Base-by-base conservation (phyloP, 2,329 filamentous ascomycete genomes). In the Aspergillus fischeri region DNA sequence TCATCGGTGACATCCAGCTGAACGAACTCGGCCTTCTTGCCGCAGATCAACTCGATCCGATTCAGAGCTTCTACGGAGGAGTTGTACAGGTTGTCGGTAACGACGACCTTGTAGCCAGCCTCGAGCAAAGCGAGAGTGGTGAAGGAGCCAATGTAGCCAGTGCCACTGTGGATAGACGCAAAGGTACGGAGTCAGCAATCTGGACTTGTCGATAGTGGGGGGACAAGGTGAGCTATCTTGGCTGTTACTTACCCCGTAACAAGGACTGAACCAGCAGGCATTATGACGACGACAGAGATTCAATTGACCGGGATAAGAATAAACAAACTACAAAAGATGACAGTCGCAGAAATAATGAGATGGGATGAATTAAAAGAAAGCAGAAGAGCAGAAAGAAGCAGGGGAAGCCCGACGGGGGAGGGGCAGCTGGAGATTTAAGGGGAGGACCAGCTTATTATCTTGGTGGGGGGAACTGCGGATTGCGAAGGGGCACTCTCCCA, bases 121-220 rank as follows among this genome's bases (percentile, higher is more conserved):
- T 97, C 84, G 66, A 99, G 90, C 27, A 99, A 90, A 54, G 92
- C 88, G 52, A 99, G 87, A 56, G 90, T 82, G 60, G 94, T 99
- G 83, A 97, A 97, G 52, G 93, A 97, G 75, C 94, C 94, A 77
- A 99, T 99, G 83, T 99, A 99, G 80, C 94, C 94, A 64, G 92
- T 96, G 72, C 94, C 94, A 84, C 94, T 97, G 74, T 59, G 21
- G 44, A 14, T 47, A 25, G 21, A 25, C 24, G 3, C 20, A 44
- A 20, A 27, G 53, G 54, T 67, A 59, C 53, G 58, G 59, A 67
- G 65, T 59, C 49, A 58, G 64, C 62, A 54, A 62, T 65, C 67
- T 67, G 64, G 64, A 45, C 24, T 20, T 8, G 32, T 41, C 27
- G 52, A 41, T 52, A 35, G 27, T 20, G 35, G 25, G 52, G 49